Percentiles rank a stretch among this genome's conserved stretches.
These are phyloP conservation scores for Diaporthe sp. DNA, from an alignment of 2,329 filamentous ascomycete genomes.

Conservation along the genomic window DNA sequence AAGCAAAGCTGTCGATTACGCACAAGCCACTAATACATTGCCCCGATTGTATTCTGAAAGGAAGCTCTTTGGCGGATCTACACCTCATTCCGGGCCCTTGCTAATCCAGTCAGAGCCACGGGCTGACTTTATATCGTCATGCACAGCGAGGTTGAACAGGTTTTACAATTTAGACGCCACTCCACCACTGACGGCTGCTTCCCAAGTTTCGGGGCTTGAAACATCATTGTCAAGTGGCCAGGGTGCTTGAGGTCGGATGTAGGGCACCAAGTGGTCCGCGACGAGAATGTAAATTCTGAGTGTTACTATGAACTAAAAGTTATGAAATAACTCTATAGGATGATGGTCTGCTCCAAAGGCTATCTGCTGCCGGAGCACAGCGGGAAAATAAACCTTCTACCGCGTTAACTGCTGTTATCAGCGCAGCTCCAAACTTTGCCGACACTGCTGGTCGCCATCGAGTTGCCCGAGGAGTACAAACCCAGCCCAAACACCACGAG, in stretches of 20 bases:
- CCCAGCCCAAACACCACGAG: conserved; percentile 46
- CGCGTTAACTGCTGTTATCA: not conserved
- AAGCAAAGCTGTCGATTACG: not conserved
- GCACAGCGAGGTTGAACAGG: not conserved
- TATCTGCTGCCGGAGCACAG: not conserved
- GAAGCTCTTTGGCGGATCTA: not conserved
- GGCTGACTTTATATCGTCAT: too few relatives aligned
- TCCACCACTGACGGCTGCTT: not conserved
- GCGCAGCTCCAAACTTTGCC: conserved; percentile 14
- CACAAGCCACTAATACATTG: not conserved
- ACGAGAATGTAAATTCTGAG: not conserved
- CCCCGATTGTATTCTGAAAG: not conserved
- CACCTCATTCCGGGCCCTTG: too few relatives aligned
- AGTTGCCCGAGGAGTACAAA: conserved; percentile 45
- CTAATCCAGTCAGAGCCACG: too few relatives aligned
- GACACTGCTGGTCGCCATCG: not conserved
- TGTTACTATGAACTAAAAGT: not conserved
- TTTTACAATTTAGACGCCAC: not conserved
- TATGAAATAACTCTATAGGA: not conserved
- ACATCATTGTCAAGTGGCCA: not conserved
- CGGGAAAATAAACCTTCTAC: not conserved
- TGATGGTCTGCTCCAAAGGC: not conserved
- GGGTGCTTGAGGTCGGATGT: not conserved
- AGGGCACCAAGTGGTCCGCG: not conserved
- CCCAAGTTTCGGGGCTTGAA: not conserved